A percentile compares a stretch with the other conserved stretches of the same genome.
Conservation (phyloP, 1,284 basidiomycete genomes). For the Leucoagaricus sp. region DNA sequence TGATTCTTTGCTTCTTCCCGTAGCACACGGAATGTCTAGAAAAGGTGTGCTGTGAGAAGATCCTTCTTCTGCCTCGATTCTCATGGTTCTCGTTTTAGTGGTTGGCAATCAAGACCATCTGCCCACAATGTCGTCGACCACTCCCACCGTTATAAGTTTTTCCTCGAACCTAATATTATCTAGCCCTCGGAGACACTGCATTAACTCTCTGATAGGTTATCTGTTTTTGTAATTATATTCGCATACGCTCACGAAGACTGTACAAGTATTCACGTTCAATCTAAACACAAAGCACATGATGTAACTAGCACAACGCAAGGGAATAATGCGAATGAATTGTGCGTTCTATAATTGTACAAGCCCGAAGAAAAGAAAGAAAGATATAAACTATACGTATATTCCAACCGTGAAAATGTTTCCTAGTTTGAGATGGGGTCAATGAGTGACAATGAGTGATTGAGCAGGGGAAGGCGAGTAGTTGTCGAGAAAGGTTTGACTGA, state of each 20-base stretch:
- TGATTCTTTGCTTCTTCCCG: constrained; percentile 2
- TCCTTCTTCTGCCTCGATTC: neutral
- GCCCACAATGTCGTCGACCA: constrained; percentile 83
- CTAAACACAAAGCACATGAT: too few relatives aligned
- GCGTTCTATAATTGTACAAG: constrained; percentile 4
- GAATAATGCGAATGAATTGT: neutral
- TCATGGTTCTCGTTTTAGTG: constrained; percentile 49
- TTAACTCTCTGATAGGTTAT: constrained; percentile 3
- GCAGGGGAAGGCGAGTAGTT: neutral
- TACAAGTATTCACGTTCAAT: too few relatives aligned
- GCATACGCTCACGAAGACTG: neutral
- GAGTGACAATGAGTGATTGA: neutral
- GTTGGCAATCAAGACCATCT: constrained; percentile 92
- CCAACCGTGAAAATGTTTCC: neutral
- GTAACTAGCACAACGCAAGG: neutral
- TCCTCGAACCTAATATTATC: neutral
- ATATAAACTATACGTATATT: neutral
- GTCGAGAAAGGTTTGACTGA: neutral
- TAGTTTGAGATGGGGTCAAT: too few relatives aligned
- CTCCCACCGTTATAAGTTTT: constrained; percentile 67
- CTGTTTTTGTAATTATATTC: constrained; percentile 8
- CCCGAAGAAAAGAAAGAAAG: neutral
- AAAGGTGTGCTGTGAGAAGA: constrained; percentile 41
- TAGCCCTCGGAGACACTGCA: neutral
- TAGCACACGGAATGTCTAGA: constrained; percentile 87